Conservation (phyloP, 371 early-diverging fungal species). For the Phascolomyces articulosus region DNA sequence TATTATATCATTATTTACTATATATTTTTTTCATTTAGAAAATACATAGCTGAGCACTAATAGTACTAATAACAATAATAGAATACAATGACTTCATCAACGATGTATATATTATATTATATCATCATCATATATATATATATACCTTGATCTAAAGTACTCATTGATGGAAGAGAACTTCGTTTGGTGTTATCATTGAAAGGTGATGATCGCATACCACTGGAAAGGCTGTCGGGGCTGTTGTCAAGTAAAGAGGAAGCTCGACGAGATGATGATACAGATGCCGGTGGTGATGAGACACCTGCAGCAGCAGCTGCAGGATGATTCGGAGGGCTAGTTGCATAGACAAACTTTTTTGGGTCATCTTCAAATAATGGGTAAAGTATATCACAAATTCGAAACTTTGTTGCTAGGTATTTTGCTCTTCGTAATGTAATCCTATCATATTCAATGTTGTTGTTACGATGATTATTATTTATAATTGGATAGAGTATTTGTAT, state of each 20-base stretch:
- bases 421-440: constrained; percentile 70
- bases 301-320: constrained; percentile 4
- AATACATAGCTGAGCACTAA: too few species aligned
- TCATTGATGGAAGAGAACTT: constrained; percentile 7
- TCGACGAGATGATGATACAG: neutral
- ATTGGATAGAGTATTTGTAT: constrained; percentile 42
- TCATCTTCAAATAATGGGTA: constrained; percentile 75
- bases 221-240: neutral
- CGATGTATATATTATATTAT: neutral
- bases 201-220: neutral
- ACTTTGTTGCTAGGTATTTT: constrained; percentile 58
- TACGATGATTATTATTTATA: constrained; percentile 30
- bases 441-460: constrained; percentile 17
- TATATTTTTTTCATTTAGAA: too few species aligned
- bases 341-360: constrained; percentile 47
- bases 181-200: constrained; percentile 4
- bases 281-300: neutral
- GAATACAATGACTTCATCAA: too few species aligned
- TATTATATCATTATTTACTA: too few species aligned
- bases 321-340: constrained; percentile 21
- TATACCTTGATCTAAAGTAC: neutral
- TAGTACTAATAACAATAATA: too few species aligned
- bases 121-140: neutral
- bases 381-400: constrained; percentile 61
- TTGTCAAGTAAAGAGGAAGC: neutral